These are phyloP conservation scores for Plantago major DNA, from an alignment of 257 asterid species.

Conservation along the genomic window DNA sequence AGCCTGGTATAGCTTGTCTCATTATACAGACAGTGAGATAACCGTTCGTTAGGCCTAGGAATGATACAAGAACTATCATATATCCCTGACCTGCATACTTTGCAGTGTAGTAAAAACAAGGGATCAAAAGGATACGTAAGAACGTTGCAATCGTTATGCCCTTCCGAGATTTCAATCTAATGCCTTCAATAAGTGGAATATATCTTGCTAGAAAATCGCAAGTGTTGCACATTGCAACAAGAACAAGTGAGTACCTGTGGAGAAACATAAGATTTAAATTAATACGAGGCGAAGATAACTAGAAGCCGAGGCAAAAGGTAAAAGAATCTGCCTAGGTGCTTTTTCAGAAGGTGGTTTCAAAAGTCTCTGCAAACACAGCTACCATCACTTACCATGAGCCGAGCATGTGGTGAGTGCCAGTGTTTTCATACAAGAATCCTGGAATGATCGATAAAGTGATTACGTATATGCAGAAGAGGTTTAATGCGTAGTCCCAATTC, in stretches of 20 bases:
- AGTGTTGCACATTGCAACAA: conserved; percentile 72
- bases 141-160: conserved; percentile 46
- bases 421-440: conserved; percentile 79
- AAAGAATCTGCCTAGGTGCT: too few relatives aligned
- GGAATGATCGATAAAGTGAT: conserved; percentile 75
- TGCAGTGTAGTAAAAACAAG: conserved; percentile 77
- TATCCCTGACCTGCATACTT: conserved; percentile 78
- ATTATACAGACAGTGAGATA: conserved; percentile 71
- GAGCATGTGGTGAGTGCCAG: conserved; percentile 61
- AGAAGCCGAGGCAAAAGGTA: too few relatives aligned
- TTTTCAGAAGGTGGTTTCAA: too few relatives aligned
- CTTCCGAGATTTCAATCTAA: conserved; percentile 50
- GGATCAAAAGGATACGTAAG: conserved; percentile 57
- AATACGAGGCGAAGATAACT: too few relatives aligned
- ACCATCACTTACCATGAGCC: conserved; percentile 63
- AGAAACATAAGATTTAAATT: not conserved
- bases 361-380: not conserved
- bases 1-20: conserved; percentile 66
- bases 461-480: conserved; percentile 47
- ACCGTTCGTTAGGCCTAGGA: conserved; percentile 76
- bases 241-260: conserved; percentile 60
- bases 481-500: conserved; percentile 61
- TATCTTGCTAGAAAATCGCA: conserved; percentile 65
- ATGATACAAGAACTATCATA: conserved; percentile 64
- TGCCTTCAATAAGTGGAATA: conserved; percentile 45